Base-by-base conservation (phyloP, 75 land plant genomes). In the Chamaecyparis obtusa region DNA sequence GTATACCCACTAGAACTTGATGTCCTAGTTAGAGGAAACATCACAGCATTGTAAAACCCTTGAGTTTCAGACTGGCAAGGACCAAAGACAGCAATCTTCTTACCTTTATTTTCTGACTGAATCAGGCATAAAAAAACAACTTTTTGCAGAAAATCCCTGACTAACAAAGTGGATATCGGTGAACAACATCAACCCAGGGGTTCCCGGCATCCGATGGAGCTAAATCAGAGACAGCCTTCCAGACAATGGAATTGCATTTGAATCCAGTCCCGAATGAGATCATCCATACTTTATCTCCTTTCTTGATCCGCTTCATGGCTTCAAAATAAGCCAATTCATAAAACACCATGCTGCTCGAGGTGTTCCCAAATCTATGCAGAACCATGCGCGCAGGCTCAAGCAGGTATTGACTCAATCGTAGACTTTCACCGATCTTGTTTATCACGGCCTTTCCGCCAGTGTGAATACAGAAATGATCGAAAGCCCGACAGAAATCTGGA, bases 361-460 rank as follows among this genome's bases (percentile, higher is more conserved):
- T 93, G 90, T 93, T 91, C 24, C 94, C 94, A 84, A 91, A 93
- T 60, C 94, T 86, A 88, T 93, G 89, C 44, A 93, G 86, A 32
- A 71, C 82, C 94, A 93, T 93, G 17, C 89, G 51, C 7, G 94
- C 88, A 44, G 93, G 92, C 82, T 93, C 94, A 9, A 89, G 83
- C 36, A 82, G 80, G 10, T 84, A 19, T 0, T 87, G 85, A 19
- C 72, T n/a, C 33, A 93, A 83, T 33, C 48, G 5, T 35, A 91
- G 19, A 64, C 41, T 17, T 64, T 75, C 27, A 3, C 57, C 87
- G 2, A 93, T 83, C 41, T 78, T 17, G 39, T 88, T 89, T 55
- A 93, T 91, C 81, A 91, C 92, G 24, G 94, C 92, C 89, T 88
- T 91, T 32, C 94, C 94, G 35, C 91, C 91, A 9, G 92, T 91